A percentile compares a stretch with the other conserved stretches of the same genome.
These are phyloP conservation scores for Actinomortierella wolfii DNA, from an alignment of 371 early-diverging fungal species.

Conservation along the genomic window DNA sequence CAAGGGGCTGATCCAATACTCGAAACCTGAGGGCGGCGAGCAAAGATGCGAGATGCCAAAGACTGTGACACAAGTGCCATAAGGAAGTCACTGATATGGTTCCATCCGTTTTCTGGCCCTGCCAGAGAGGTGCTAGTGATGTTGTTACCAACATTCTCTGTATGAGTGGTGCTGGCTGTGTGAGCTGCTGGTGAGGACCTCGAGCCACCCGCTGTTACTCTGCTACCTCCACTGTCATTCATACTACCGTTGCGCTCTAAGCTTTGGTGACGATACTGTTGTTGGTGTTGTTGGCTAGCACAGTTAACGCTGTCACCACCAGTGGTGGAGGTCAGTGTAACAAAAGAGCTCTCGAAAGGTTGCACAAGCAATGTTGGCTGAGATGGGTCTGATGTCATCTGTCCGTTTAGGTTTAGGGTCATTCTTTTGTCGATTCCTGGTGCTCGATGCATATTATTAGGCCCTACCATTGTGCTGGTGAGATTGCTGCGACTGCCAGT, in stretches of 20 bases:
- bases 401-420: no score
- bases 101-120: slow-evolving; percentile 1
- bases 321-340: no score
- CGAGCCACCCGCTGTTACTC: background rate
- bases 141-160: background rate
- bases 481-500: no score
- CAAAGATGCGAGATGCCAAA: slow-evolving; percentile 25
- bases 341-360: no score
- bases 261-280: background rate
- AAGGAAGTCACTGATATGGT: slow-evolving; percentile 11
- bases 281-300: background rate
- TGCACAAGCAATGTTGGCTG: no score
- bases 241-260: background rate
- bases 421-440: no score
- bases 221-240: background rate
- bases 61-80: slow-evolving; percentile 18
- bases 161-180: background rate
- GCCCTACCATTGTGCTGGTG: no score
- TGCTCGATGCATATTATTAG: no score
- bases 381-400: no score
- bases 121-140: background rate
- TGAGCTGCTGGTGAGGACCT: background rate
- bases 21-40: slow-evolving; percentile 24
- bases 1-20: slow-evolving; percentile 13
- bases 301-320: no score